Evolutionary conservation across 257 asterid genomes (phyloP).

Genomic region (Solanum sitiens): DNA sequence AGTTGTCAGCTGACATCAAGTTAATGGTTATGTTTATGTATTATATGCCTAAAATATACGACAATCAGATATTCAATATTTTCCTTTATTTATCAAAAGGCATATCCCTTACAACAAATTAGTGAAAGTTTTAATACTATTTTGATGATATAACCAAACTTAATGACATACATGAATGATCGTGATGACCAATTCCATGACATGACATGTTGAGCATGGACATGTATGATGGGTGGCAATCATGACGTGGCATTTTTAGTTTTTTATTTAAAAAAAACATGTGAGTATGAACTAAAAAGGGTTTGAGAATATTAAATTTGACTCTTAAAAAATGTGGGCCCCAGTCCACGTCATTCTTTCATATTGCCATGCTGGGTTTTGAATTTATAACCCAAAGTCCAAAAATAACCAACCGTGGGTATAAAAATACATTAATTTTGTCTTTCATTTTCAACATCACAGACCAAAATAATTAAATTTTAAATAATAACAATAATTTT

Average conservation of each 20-base stretch:
- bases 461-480: not conserved
- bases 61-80: not conserved
- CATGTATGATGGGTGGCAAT: not conserved
- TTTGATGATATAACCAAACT: not conserved
- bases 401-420: not conserved
- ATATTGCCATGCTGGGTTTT: conserved; percentile 13
- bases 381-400: not conserved
- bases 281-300: not conserved
- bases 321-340: not conserved
- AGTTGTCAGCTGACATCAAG: too few relatives aligned
- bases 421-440: not conserved
- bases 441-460: not conserved
- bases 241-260: not conserved
- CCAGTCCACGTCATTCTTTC: conserved; percentile 24
- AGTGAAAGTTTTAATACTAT: not conserved
- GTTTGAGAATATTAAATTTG: not conserved
- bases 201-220: not conserved
- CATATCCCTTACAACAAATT: not conserved
- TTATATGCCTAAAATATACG: too few relatives aligned
- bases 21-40: too few relatives aligned
- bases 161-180: not conserved
- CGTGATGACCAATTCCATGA: not conserved
- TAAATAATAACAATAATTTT: not conserved
- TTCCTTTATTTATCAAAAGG: not conserved
- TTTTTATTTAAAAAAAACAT: not conserved